Conservation (phyloP, 2,329 filamentous ascomycete genomes). For the Mycocentrospora acerina region DNA sequence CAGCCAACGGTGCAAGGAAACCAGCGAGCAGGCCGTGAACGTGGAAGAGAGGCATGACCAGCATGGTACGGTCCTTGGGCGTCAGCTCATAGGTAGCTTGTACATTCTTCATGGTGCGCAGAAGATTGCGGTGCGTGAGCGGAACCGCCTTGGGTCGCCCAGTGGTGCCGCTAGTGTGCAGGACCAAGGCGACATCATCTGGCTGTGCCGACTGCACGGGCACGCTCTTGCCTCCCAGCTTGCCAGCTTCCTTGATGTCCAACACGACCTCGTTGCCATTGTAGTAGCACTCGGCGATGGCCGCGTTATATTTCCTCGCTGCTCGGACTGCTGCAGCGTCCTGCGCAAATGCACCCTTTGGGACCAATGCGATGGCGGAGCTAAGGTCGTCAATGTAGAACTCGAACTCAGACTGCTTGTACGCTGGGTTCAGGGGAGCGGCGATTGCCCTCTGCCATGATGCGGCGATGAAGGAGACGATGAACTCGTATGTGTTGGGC, state of each 20-base stretch:
- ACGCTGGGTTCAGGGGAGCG: slow-evolving; percentile 82
- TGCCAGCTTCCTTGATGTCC: slow-evolving; percentile 75
- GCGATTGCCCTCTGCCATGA: slow-evolving; percentile 83
- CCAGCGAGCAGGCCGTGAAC: slow-evolving; percentile 85
- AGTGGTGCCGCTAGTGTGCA: slow-evolving; percentile 84
- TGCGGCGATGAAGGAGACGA: slow-evolving; percentile 81
- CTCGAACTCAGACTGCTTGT: slow-evolving; percentile 88
- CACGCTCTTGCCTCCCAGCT: slow-evolving; percentile 57
- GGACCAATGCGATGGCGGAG: slow-evolving; percentile 76
- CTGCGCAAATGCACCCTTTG: slow-evolving; percentile 66
- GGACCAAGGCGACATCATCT: slow-evolving; percentile 78
- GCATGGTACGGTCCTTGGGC: slow-evolving; percentile 71
- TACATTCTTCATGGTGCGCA: slow-evolving; percentile 82
- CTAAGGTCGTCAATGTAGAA: slow-evolving; percentile 89
- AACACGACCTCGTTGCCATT: slow-evolving; percentile 70
- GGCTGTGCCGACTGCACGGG: slow-evolving; percentile 60
- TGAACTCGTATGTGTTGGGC: slow-evolving; percentile 84
- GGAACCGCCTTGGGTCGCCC: slow-evolving; percentile 81
- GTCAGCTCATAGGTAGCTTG: slow-evolving; percentile 74
- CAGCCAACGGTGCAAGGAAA: slow-evolving; percentile 74
- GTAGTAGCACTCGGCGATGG: slow-evolving; percentile 87
- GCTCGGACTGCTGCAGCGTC: slow-evolving; percentile 73
- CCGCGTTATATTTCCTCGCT: slow-evolving; percentile 75
- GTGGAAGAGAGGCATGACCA: slow-evolving; percentile 90
- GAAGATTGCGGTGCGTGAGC: slow-evolving; percentile 78